Conservation (phyloP, 805 yeast genomes). For the Teunomyces kruisii region DNA sequence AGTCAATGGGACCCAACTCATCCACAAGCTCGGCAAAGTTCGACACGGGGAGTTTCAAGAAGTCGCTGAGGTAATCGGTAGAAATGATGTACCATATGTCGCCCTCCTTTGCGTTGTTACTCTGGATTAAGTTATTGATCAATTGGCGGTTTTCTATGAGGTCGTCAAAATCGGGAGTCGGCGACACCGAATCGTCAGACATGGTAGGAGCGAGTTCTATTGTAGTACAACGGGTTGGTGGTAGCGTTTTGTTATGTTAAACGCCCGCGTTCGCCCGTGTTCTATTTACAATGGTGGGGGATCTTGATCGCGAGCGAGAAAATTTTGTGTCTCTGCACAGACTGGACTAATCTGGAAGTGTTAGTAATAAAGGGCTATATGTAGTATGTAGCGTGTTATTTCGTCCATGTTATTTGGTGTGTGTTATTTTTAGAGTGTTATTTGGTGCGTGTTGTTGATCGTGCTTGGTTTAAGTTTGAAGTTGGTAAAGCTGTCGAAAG, state of each 20-base stretch:
- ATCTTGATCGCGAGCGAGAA: not conserved
- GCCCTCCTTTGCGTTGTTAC: slow-evolving; percentile 40
- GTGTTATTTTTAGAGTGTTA: too few relatives aligned
- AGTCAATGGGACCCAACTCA: slow-evolving; percentile 49
- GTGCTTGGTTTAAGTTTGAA: too few relatives aligned
- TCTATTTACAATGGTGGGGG: slow-evolving; percentile 1
- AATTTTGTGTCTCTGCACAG: slow-evolving; percentile 1
- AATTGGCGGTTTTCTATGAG: slow-evolving; percentile 15
- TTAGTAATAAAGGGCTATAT: too few relatives aligned
- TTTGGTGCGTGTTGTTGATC: too few relatives aligned
- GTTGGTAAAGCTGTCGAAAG: too few relatives aligned
- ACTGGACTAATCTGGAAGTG: not conserved
- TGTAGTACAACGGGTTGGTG: not conserved
- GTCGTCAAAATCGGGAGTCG: not conserved
- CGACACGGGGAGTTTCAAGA: slow-evolving; percentile 32
- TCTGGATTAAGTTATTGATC: slow-evolving; percentile 19
- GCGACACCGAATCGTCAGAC: not conserved
- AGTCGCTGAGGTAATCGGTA: slow-evolving; percentile 40
- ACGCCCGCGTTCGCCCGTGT: not conserved
- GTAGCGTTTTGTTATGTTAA: not conserved
- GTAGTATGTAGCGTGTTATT: too few relatives aligned
- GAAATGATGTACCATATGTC: slow-evolving; percentile 51
- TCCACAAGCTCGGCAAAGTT: slow-evolving; percentile 26
- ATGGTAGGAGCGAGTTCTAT: not conserved
- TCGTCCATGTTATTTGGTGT: too few relatives aligned